phyloP scores from a whole-genome alignment of 2,329 filamentous ascomycete species.

The Hypoxylon sp. region DNA sequence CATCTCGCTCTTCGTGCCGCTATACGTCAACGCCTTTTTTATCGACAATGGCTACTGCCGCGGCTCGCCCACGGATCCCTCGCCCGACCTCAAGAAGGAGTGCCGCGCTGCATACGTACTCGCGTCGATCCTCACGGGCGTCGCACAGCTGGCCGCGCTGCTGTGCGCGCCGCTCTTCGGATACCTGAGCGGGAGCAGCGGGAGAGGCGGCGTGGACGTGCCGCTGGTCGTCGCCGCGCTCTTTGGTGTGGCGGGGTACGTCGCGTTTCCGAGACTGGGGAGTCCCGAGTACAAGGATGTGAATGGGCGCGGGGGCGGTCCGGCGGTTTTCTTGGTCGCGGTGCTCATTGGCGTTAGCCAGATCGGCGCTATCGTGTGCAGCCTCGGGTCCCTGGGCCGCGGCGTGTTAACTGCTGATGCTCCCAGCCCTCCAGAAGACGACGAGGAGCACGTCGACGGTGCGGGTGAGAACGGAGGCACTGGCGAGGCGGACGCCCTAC shows the following conservation, averaged over 20 bases:
- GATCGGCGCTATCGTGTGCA: conserved; percentile 96
- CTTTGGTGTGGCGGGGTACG: conserved; percentile 82
- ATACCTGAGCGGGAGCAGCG: conserved; percentile 75
- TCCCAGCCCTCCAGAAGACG: conserved; percentile 14
- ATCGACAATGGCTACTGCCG: conserved; percentile 83
- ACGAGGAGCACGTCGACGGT: conserved; percentile 28
- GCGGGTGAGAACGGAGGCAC: conserved; percentile 33
- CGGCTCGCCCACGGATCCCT: conserved; percentile 71
- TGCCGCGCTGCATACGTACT: conserved; percentile 90
- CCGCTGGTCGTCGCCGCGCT: conserved; percentile 79
- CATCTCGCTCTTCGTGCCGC: conserved; percentile 92
- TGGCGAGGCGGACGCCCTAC: conserved; percentile 51
- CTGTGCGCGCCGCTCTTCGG: conserved; percentile 90
- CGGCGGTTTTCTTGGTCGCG: conserved; percentile 79
- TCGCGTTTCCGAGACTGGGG: conserved; percentile 77
- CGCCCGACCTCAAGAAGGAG: conserved; percentile 82
- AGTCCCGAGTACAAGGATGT: conserved; percentile 79
- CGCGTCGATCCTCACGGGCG: conserved; percentile 86
- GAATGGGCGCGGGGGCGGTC: conserved; percentile 73
- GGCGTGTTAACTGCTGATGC: conserved; percentile 74
- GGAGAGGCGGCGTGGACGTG: conserved; percentile 73
- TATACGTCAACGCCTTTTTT: conserved; percentile 93
- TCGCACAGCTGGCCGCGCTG: conserved; percentile 71
- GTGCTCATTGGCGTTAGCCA: conserved; percentile 89
- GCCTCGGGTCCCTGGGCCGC: conserved; percentile 85